phyloP scores from a whole-genome alignment of 345 rosid genomes.

The Erysimum cheiranthoides region DNA sequence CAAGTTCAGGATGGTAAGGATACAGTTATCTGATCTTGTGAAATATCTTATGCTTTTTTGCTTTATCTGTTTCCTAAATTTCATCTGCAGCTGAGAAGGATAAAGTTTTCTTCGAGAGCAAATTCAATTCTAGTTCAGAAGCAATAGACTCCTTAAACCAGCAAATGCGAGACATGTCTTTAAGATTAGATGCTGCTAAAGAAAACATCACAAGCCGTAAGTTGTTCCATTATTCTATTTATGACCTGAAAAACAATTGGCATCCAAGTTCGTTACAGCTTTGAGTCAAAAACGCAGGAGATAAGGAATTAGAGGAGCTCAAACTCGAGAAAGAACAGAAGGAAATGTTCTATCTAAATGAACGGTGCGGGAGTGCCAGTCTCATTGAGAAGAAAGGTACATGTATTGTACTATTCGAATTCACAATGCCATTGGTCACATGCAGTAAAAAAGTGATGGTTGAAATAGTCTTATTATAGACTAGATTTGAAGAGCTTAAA shows the following conservation, averaged over 20 bases:
- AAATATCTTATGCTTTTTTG: not conserved
- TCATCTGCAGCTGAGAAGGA: conserved; percentile 68
- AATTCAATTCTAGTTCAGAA: conserved; percentile 35
- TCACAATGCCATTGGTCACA: conserved; percentile 23
- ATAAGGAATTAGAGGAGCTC: conserved; percentile 70
- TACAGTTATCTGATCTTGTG: not conserved
- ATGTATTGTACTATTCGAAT: not conserved
- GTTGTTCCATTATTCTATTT: conserved; percentile 36
- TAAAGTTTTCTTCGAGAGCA: conserved; percentile 35
- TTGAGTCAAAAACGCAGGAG: conserved; percentile 55
- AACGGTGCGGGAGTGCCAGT: conserved; percentile 49
- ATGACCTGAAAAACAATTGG: not conserved
- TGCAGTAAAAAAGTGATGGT: not conserved
- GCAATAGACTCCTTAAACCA: conserved; percentile 40
- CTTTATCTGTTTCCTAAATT: conserved; percentile 34
- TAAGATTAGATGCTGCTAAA: conserved; percentile 53
- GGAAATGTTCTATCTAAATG: conserved; percentile 57
- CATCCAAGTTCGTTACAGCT: conserved; percentile 4
- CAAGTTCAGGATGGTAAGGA: conserved; percentile 83
- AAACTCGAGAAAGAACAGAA: conserved; percentile 60
- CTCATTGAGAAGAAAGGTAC: conserved; percentile 78
- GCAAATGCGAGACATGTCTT: conserved; percentile 37
- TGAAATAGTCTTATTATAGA: not conserved
- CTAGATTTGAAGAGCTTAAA: not conserved
- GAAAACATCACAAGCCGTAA: conserved; percentile 62